These are phyloP conservation scores for Takashimella tepidaria DNA, from an alignment of 1,284 basidiomycete genomes.

Conservation along the genomic window DNA sequence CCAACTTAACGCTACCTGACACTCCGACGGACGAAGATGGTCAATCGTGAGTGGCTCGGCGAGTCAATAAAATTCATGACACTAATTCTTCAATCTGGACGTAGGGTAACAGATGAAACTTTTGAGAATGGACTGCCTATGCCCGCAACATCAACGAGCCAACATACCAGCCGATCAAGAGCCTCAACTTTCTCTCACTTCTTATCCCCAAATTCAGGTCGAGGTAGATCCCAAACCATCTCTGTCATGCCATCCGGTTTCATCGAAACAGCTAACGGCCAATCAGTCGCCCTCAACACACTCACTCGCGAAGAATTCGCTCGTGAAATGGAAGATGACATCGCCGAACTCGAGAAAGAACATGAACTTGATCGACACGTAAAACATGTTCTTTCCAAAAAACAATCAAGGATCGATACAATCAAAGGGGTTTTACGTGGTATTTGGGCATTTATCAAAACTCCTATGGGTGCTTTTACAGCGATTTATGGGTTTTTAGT, in stretches of 20 bases:
- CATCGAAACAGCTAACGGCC: neutral
- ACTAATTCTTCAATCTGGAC: neutral
- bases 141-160: neutral
- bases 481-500: constrained; percentile 74
- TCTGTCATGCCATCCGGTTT: neutral
- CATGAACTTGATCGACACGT: constrained; percentile 57
- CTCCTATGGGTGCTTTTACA: constrained; percentile 61
- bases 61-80: neutral
- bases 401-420: constrained; percentile 56
- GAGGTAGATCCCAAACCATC: neutral
- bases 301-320: neutral
- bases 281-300: neutral
- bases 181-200: neutral
- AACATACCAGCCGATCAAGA: neutral
- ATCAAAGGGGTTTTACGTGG: constrained; percentile 61
- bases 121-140: neutral
- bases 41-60: neutral
- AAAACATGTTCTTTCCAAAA: constrained; percentile 58
- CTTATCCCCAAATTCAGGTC: neutral
- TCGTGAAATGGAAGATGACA: constrained; percentile 7
- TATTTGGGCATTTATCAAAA: constrained; percentile 78
- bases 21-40: constrained; percentile 16
- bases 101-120: neutral
- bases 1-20: constrained; percentile 33
- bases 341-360: constrained; percentile 16